These are phyloP conservation scores for Fusarium marasasianum DNA, from an alignment of 2,329 filamentous ascomycete species.

Conservation along the genomic window DNA sequence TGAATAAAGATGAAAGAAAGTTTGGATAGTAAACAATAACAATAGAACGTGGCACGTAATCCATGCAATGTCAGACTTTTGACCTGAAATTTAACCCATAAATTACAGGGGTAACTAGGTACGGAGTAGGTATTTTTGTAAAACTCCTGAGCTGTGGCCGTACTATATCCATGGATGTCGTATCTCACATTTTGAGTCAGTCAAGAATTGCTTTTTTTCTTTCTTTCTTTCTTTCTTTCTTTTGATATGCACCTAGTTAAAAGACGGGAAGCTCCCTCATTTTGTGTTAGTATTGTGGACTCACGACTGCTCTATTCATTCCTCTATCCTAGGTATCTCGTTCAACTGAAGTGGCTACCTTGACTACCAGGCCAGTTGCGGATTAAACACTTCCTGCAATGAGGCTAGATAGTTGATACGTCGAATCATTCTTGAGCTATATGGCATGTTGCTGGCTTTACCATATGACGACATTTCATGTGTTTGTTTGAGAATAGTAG, in stretches of 20 bases:
- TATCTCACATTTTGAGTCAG: background rate
- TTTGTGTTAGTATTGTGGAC: background rate
- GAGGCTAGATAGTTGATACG: background rate
- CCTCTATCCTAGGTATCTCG: background rate
- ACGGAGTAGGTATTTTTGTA: too few relatives aligned
- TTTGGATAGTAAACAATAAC: background rate
- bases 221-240: background rate
- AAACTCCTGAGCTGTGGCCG: background rate
- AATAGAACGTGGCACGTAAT: background rate
- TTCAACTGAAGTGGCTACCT: too few relatives aligned
- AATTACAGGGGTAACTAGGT: background rate
- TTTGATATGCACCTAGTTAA: too few relatives aligned
- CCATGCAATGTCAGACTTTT: background rate
- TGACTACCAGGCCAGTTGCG: background rate
- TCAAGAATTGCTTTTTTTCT: background rate
- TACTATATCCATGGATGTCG: background rate
- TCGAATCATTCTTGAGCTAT: background rate
- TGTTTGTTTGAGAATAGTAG: background rate
- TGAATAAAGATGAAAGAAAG: background rate
- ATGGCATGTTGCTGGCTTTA: background rate
- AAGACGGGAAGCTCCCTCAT: background rate
- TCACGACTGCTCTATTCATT: background rate
- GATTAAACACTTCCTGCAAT: background rate
- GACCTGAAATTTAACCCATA: too few relatives aligned
- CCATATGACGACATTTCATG: background rate